Evolutionary conservation across 805 yeast genomes (phyloP).

Genomic region (Tetrapisispora arboricola): DNA sequence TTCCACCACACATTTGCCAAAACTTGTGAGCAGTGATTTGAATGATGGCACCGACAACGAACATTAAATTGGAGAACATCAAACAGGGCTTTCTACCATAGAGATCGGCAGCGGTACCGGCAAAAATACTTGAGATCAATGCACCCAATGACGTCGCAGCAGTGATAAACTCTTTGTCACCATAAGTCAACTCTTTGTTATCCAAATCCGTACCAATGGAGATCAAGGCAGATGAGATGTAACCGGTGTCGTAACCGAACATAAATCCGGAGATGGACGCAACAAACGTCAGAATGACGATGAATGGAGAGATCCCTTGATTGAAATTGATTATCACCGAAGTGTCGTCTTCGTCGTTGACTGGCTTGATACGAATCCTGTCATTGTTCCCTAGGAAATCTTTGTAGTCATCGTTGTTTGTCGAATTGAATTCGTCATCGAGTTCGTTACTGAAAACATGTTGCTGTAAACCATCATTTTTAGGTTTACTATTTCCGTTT

Average conservation of each 20-base stretch:
- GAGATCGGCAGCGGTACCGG: slow-evolving; percentile 75
- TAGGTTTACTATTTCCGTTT: not conserved
- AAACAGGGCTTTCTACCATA: slow-evolving; percentile 80
- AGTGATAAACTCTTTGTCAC: slow-evolving; percentile 83
- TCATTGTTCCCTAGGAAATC: slow-evolving; percentile 10
- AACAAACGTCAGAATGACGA: slow-evolving; percentile 57
- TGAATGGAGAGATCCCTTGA: slow-evolving; percentile 50
- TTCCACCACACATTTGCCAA: slow-evolving; percentile 88
- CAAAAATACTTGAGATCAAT: slow-evolving; percentile 60
- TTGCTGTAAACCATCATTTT: not conserved
- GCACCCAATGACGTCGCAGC: slow-evolving; percentile 95
- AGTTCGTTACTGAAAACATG: not conserved
- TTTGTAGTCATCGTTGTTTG: slow-evolving; percentile 4
- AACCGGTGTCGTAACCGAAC: slow-evolving; percentile 98
- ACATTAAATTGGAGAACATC: slow-evolving; percentile 71
- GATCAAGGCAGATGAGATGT: slow-evolving; percentile 87
- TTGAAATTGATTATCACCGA: slow-evolving; percentile 40
- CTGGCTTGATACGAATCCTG: slow-evolving; percentile 27
- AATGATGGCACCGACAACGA: slow-evolving; percentile 72
- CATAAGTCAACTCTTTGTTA: slow-evolving; percentile 47
- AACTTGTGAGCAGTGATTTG: slow-evolving; percentile 74
- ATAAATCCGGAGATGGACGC: slow-evolving; percentile 90
- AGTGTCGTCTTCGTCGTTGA: slow-evolving; percentile 40
- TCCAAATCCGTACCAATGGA: slow-evolving; percentile 72
- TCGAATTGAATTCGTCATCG: not conserved